These are phyloP conservation scores for Talaromyces sp. DNA, from an alignment of 2,329 filamentous ascomycete species.

Conservation along the genomic window DNA sequence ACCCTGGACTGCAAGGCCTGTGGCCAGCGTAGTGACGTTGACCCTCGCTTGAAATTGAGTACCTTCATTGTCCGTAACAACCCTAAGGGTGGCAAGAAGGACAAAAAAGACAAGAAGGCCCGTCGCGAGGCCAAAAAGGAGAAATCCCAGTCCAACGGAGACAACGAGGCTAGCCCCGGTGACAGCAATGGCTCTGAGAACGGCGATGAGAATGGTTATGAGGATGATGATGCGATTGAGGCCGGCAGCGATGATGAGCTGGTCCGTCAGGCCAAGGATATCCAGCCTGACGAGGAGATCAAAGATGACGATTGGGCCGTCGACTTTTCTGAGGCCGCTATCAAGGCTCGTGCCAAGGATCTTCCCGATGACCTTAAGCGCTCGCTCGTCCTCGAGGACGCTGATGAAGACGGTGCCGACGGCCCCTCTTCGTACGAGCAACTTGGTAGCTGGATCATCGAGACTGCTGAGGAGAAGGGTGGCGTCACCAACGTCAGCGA, in stretches of 20 bases:
- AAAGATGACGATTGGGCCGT: slow-evolving; percentile 95
- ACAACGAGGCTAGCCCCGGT: slow-evolving; percentile 63
- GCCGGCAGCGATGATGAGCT: slow-evolving; percentile 90
- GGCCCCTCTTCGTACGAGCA: slow-evolving; percentile 81
- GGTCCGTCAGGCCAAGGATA: slow-evolving; percentile 71
- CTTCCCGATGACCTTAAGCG: slow-evolving; percentile 95
- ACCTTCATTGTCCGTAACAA: slow-evolving; percentile 97
- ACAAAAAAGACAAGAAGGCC: slow-evolving; percentile 92
- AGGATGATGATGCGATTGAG: slow-evolving; percentile 66
- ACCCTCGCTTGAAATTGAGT: slow-evolving; percentile 91
- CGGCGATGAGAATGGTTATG: slow-evolving; percentile 64
- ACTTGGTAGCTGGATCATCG: slow-evolving; percentile 89
- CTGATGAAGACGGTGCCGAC: slow-evolving; percentile 78
- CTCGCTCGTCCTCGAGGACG: slow-evolving; percentile 80
- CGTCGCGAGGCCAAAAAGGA: slow-evolving; percentile 78
- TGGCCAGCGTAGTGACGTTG: slow-evolving; percentile 87
- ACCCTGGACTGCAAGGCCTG: slow-evolving; percentile 98
- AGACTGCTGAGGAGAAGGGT: slow-evolving; percentile 69
- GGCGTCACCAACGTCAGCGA: slow-evolving; percentile 79
- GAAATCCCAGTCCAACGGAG: slow-evolving; percentile 59
- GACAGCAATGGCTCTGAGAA: slow-evolving; percentile 68
- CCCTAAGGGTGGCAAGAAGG: slow-evolving; percentile 85
- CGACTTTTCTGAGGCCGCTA: slow-evolving; percentile 92
- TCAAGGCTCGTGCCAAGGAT: slow-evolving; percentile 89
- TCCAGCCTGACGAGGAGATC: slow-evolving; percentile 69